Conservation (phyloP, 2,329 filamentous ascomycete genomes). For the Lasiodiplodia sp. region DNA sequence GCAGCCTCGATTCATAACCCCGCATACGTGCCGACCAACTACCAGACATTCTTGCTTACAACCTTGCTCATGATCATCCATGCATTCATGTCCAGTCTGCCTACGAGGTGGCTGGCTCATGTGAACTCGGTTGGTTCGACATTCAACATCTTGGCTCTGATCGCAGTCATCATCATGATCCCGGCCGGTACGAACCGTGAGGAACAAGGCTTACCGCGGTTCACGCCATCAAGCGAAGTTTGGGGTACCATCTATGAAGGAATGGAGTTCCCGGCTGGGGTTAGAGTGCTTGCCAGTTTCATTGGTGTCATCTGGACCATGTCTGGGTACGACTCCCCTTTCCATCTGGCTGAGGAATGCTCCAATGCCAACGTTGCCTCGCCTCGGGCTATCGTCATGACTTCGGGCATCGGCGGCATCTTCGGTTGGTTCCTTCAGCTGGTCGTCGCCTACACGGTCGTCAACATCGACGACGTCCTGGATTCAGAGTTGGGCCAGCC, state of each 20-base stretch:
- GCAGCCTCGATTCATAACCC: slow-evolving; percentile 73
- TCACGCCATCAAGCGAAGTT: slow-evolving; percentile 64
- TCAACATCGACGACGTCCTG: slow-evolving; percentile 66
- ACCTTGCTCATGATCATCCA: slow-evolving; percentile 73
- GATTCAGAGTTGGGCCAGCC: slow-evolving; percentile 71
- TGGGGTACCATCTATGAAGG: slow-evolving; percentile 72
- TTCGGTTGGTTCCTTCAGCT: slow-evolving; percentile 78
- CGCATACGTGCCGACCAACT: slow-evolving; percentile 68
- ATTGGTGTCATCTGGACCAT: slow-evolving; percentile 75
- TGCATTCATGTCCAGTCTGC: slow-evolving; percentile 71
- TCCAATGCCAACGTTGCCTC: slow-evolving; percentile 75
- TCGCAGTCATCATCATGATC: slow-evolving; percentile 73
- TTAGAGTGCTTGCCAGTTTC: slow-evolving; percentile 75
- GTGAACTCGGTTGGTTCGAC: slow-evolving; percentile 75
- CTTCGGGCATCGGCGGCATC: slow-evolving; percentile 69
- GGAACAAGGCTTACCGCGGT: slow-evolving; percentile 63
- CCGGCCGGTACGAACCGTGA: slow-evolving; percentile 64
- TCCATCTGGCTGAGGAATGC: slow-evolving; percentile 79
- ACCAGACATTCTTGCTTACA: slow-evolving; percentile 74
- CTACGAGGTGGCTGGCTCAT: slow-evolving; percentile 73
- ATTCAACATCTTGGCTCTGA: slow-evolving; percentile 73
- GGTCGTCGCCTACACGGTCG: slow-evolving; percentile 75
- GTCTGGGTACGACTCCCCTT: slow-evolving; percentile 67
- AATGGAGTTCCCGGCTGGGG: slow-evolving; percentile 71
- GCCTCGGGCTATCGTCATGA: slow-evolving; percentile 75